Conservation (phyloP, 148 eudicot genomes). For the Nepenthes gracilis region DNA sequence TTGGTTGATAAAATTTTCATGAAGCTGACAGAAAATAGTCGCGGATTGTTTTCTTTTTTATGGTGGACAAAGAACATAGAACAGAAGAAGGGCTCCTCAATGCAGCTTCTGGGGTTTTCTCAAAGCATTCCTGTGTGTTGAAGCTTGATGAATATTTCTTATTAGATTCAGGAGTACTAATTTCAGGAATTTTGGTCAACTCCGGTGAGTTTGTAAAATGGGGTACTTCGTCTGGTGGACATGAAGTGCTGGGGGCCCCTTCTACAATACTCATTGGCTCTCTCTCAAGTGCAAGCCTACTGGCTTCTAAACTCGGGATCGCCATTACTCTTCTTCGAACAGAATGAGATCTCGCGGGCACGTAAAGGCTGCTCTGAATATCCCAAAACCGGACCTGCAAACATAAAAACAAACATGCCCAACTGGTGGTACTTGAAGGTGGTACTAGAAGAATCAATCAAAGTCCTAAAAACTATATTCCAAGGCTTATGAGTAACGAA, state of each 20-base stretch:
- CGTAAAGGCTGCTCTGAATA: conserved; percentile 40
- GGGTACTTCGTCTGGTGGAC: conserved; percentile 8
- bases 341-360: conserved; percentile 47
- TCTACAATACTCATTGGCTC: conserved; percentile 5
- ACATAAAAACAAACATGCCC: neutral
- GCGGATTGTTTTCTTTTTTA: conserved; percentile 72
- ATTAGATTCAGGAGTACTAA: conserved; percentile 40
- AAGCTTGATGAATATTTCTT: conserved; percentile 19
- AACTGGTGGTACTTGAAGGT: neutral
- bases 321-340: conserved; percentile 44
- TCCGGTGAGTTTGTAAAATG: conserved; percentile 9
- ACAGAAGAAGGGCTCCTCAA: conserved; percentile 79
- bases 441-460: neutral
- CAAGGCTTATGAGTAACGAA: neutral
- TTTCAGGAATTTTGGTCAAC: conserved; percentile 27
- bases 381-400: conserved; percentile 79
- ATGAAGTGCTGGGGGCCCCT: conserved; percentile 13
- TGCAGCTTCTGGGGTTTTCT: conserved; percentile 58
- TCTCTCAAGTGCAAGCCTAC: conserved; percentile 32
- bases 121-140: conserved; percentile 23
- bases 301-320: conserved; percentile 24
- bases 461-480: neutral
- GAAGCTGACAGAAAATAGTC: conserved; percentile 49
- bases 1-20: neutral
- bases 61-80: conserved; percentile 64